Conservation (phyloP, 306 rosid genomes). For the Alnus glutinosa region DNA sequence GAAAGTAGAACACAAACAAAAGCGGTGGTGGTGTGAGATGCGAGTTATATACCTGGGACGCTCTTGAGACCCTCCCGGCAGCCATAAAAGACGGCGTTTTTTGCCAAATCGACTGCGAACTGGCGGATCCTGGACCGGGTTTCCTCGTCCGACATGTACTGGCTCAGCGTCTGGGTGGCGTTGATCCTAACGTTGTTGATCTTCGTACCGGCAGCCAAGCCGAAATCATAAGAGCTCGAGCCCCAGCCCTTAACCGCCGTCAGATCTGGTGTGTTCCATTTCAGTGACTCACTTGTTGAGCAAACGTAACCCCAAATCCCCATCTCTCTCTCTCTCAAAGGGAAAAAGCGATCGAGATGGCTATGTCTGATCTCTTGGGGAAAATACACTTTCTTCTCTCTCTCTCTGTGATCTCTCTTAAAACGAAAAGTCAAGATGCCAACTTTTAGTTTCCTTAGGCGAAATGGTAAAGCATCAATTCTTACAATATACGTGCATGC, state of each 20-base stretch:
- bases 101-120: neutral
- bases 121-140: neutral
- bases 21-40: neutral
- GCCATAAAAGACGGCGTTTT: neutral
- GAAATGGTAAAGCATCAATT: too few relatives aligned
- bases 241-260: conserved; percentile 3
- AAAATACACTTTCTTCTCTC: too few relatives aligned
- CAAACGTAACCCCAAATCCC: conserved; percentile 12
- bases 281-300: conserved; percentile 3
- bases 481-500: too few relatives aligned
- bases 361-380: too few relatives aligned
- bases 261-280: conserved; percentile 8
- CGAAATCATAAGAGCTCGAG: neutral
- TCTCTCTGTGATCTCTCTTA: too few relatives aligned
- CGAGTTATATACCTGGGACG: conserved; percentile 7
- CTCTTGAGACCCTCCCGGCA: conserved; percentile 6
- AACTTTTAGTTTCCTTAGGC: too few relatives aligned
- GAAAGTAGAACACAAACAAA: neutral
- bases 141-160: neutral
- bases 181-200: neutral
- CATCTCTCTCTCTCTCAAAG: conserved; percentile 6
- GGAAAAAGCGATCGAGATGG: too few relatives aligned
- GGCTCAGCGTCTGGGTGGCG: neutral
- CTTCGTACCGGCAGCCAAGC: conserved; percentile 6
- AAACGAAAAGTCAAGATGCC: too few relatives aligned